Base-by-base conservation (phyloP, 257 asterid species). In the Cynanchum wilfordii region DNA sequence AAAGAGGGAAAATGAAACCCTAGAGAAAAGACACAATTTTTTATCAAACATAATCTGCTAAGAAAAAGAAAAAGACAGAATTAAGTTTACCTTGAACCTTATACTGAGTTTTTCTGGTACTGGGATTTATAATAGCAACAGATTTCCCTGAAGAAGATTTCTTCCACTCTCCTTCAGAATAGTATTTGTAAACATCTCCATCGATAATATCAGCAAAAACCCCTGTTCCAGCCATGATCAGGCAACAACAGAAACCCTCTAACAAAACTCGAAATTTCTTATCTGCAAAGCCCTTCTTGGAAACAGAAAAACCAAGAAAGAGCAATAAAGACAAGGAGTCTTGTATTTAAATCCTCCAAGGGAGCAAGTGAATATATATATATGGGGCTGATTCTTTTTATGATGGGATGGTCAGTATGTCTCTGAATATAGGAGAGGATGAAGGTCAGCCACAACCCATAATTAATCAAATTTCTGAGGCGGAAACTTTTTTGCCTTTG, bases 161-260 rank as follows among this genome's bases (percentile, higher is more conserved):
- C 74, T 80, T 89, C 99, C 99, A 94, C 69, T 87, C 97, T 73
- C 98, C 96, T 71, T 93, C 95, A 22, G 83, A 85, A 69, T 90
- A 90, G 75, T 87, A 93, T 76, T 89, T 90, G 69, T 77, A 93
- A 69, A 84, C 96, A 63, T 88, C 98, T 6, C 90, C 95, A 38
- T 94, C 97, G 59, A 86, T 75, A 40, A 91, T 91, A 71, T 91
- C 99, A 2, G 83, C 79, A 84, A 93, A 93, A 73, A 67, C 93
- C 58, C 96, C 97, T 51, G 45, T 79, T n/a, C 96, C 97, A 58
- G 98, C 96, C 98, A 93, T 93, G 70, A 82, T 15, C 38, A 33
- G 6, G 38, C 54, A 25, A 56, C 24, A 66, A 33, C 30, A 3
- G 49, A 70, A 80, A 51, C 52, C 74, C 66, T 33, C 58, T 56